Evolutionary conservation across 179 eudicot species (phyloP).

Genomic region (Spergularia azorica): DNA sequence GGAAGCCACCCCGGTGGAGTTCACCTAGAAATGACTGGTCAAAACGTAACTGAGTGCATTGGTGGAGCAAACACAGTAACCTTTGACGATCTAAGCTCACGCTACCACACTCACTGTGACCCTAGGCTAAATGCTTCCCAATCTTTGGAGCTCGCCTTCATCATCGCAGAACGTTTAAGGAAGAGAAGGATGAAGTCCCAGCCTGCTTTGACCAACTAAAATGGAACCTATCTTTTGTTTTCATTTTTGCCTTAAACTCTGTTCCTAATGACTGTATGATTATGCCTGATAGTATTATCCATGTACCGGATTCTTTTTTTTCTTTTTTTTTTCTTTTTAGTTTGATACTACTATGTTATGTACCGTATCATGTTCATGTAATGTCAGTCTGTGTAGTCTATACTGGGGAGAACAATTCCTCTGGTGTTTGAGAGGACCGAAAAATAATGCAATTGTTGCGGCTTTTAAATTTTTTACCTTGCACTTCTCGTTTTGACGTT

Average conservation of each 20-base stretch:
- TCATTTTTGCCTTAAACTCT: background rate
- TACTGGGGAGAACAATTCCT: constrained; percentile 19
- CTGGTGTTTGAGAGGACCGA: constrained; percentile 21
- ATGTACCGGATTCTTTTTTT: constrained; percentile 3
- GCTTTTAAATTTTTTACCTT: no score
- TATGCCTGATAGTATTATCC: constrained; percentile 11
- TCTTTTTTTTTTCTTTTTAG: constrained; percentile 5
- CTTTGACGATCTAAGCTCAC: constrained; percentile 72
- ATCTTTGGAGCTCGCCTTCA: constrained; percentile 77
- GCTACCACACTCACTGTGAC: constrained; percentile 84
- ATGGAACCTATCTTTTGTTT: background rate
- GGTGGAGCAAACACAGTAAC: constrained; percentile 75
- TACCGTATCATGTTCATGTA: background rate
- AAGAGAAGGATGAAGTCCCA: constrained; percentile 66
- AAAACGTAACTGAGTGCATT: constrained; percentile 76
- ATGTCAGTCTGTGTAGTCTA: constrained; percentile 20
- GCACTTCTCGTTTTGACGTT: no score
- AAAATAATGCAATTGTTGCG: no score
- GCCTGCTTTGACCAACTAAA: constrained; percentile 24
- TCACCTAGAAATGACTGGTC: constrained; percentile 91
- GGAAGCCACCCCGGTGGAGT: constrained; percentile 94
- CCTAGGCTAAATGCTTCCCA: constrained; percentile 89
- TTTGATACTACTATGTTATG: constrained; percentile 15
- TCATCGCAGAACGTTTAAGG: constrained; percentile 79
- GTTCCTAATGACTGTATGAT: constrained; percentile 19